Conservation (phyloP, 2,329 filamentous ascomycete species). For the Ophiostoma novo-ulmi region DNA sequence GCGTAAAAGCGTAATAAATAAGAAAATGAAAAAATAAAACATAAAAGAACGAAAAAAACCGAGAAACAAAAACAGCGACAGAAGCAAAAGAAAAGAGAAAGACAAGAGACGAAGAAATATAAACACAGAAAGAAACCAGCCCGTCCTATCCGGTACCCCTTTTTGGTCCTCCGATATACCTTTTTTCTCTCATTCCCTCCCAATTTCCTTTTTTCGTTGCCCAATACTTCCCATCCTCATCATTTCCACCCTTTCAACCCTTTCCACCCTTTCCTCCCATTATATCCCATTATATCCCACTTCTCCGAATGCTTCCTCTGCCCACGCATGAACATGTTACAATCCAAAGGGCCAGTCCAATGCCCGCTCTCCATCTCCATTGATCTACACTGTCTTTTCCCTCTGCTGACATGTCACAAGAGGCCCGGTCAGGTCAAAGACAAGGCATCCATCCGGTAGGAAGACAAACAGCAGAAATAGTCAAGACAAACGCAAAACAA, state of each 20-base stretch:
- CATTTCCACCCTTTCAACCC: not conserved
- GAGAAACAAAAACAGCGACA: not conserved
- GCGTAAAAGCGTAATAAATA: not conserved
- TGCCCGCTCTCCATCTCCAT: not conserved
- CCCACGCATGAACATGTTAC: conserved; percentile 8
- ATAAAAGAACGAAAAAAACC: not conserved
- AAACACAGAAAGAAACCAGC: conserved; percentile 5
- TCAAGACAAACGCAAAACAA: not conserved
- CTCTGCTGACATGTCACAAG: not conserved
- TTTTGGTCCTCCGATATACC: conserved; percentile 15
- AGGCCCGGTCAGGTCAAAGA: not conserved
- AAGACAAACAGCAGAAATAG: not conserved
- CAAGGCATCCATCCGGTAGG: conserved; percentile 7
- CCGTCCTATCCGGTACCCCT: conserved; percentile 9
- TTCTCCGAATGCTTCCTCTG: not conserved
- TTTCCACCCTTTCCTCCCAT: not conserved
- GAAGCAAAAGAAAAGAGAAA: not conserved
- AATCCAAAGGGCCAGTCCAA: not conserved
- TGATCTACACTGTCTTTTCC: not conserved
- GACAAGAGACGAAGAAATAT: not conserved
- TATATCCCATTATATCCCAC: not conserved
- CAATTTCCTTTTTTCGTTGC: not conserved
- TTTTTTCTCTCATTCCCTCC: not conserved
- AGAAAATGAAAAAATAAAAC: not conserved
- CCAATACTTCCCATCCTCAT: not conserved